A percentile compares a stretch with the other conserved stretches of the same genome.
Conservation (phyloP, 441 rosid species). For the Populus tomentosa region DNA sequence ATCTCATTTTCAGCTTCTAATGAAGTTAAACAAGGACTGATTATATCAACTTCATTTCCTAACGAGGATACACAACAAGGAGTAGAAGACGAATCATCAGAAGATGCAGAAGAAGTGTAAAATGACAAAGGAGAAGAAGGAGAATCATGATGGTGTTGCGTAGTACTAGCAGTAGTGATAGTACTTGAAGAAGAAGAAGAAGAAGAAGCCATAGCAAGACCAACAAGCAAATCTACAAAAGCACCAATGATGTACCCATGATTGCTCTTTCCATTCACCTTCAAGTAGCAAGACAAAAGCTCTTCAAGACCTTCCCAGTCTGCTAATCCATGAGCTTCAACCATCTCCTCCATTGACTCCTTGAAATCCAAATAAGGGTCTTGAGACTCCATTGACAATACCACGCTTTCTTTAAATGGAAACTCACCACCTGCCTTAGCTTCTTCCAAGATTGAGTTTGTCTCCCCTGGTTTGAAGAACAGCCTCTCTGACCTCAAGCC, state of each 20-base stretch:
- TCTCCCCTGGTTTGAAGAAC: slow-evolving; percentile 61
- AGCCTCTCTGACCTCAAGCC: slow-evolving; percentile 57
- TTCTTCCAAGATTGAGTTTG: slow-evolving; percentile 62
- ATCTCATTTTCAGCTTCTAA: slow-evolving; percentile 36
- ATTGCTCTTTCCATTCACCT: slow-evolving; percentile 52
- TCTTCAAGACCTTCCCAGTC: slow-evolving; percentile 58
- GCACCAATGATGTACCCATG: slow-evolving; percentile 69
- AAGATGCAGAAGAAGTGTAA: slow-evolving; percentile 46
- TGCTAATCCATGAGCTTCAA: slow-evolving; percentile 51
- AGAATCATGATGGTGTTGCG: slow-evolving; percentile 24
- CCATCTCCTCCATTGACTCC: slow-evolving; percentile 88
- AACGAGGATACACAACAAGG: slow-evolving; percentile 28
- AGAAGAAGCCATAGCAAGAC: slow-evolving; percentile 27
- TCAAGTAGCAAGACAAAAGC: slow-evolving; percentile 57
- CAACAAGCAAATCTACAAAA: slow-evolving; percentile 65
- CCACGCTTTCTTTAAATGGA: slow-evolving; percentile 37
- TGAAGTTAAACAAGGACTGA: slow-evolving; percentile 28
- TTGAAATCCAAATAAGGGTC: slow-evolving; percentile 61
- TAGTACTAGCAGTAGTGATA: neutral
- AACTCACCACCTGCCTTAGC: slow-evolving; percentile 18
- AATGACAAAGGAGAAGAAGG: slow-evolving; percentile 50
- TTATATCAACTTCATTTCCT: slow-evolving; percentile 15
- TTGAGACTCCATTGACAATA: slow-evolving; percentile 55
- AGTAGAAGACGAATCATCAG: slow-evolving; percentile 38
- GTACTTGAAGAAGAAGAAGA: neutral